These are phyloP conservation scores for Lentinula sp. DNA, from an alignment of 768 basidiomycete species.

Conservation along the genomic window DNA sequence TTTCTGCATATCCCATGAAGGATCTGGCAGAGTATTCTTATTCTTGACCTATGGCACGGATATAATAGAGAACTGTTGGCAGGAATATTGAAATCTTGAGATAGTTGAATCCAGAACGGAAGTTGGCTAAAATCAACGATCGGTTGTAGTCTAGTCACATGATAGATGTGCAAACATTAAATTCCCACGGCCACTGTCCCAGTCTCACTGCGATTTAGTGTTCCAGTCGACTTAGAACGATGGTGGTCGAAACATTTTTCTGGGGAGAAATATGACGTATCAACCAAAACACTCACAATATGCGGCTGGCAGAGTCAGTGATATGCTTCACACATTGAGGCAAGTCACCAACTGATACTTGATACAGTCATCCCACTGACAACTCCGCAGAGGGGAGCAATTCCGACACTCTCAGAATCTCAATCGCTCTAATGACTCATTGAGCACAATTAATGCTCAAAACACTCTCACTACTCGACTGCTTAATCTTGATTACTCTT, in stretches of 20 bases:
- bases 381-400: constrained; percentile 57
- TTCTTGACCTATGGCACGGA: too few relatives aligned
- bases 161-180: too few relatives aligned
- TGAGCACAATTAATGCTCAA: constrained; percentile 39
- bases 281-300: neutral
- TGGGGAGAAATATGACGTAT: neutral
- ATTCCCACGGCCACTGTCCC: neutral
- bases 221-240: neutral
- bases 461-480: constrained; percentile 22
- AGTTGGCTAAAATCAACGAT: too few relatives aligned
- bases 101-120: too few relatives aligned
- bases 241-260: neutral
- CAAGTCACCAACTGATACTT: constrained; percentile 15
- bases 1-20: too few relatives aligned
- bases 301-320: constrained; percentile 27
- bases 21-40: too few relatives aligned
- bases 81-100: too few relatives aligned
- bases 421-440: constrained; percentile 26
- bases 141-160: too few relatives aligned
- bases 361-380: neutral
- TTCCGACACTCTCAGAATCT: constrained; percentile 61
- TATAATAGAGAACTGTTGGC: too few relatives aligned
- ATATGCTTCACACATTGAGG: constrained; percentile 49
- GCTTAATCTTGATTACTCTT: constrained; percentile 11
- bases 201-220: neutral